Evolutionary conservation across 768 basidiomycete species (phyloP), one percentile per base, ranked within the genome.

Genomic region (Trametes cubensis): DNA sequence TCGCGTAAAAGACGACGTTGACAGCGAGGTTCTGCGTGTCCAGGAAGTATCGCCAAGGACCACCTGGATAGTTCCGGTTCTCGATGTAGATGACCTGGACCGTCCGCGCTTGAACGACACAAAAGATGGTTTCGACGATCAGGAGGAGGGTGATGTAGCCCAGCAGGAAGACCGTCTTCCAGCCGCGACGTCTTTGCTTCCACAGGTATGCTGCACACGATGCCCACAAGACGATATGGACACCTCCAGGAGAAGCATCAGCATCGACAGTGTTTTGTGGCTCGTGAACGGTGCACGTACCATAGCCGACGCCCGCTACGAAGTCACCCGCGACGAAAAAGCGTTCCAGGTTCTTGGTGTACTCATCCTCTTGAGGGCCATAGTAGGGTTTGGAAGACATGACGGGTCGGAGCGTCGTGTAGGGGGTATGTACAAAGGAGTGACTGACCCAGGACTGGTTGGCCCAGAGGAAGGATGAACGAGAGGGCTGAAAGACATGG

Each of bases 31-130:
- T 67, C 64, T 78, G 79, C 0, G 78, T 77, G 30, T 66, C 73
- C 23, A 80, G 69, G 69, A 81, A 80, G 67, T 78, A 81, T 30
- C 58, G 57, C 79, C 80, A 80, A 17, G 80, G 80, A 4, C 80
- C 80, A 6, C 64, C 62, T 2, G 69, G 67, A 45, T 68, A 70
- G 53, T 70, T 66, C 15, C 69, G 61, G 62, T 70, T 66, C 26
- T 70, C 66, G 55, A 70, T 64, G 47, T 67, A 70, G 48, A 65
- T 40, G 40, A 64, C 45, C 53, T 70, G 66, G 77, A 67, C 23
- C 72, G 76, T 79, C 40, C 77, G 72, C 4, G 78, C 76, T 65
- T 78, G 78, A 0, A 78, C 77, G 15, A 74, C 73, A 51, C 69
- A 66, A 63, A 73, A 80, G 20, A 80, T 68, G 0, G 77, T 77